Conservation (phyloP, 306 rosid genomes). For the Cyclanthera cordifolia region DNA sequence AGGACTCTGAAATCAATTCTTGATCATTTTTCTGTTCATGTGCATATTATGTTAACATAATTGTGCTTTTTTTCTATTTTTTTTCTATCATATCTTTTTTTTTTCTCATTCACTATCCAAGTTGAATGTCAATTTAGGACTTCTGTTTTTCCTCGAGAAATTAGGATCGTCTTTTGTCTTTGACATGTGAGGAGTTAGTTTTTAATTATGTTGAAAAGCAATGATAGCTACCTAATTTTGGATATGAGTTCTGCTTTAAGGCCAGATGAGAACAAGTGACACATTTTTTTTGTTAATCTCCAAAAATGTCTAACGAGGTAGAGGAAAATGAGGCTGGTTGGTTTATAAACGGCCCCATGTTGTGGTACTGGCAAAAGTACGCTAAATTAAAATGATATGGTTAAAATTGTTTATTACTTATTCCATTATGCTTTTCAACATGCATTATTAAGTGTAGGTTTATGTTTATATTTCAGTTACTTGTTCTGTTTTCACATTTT, state of each 20-base stretch:
- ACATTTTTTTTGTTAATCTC: background rate
- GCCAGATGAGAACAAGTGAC: background rate
- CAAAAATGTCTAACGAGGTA: background rate
- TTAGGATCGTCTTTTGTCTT: background rate
- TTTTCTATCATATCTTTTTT: background rate
- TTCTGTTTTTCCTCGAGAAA: background rate
- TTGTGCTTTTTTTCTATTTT: background rate
- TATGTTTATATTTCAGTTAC: background rate
- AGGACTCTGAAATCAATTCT: background rate
- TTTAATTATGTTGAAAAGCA: background rate
- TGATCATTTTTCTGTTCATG: background rate
- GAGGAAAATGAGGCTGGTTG: background rate
- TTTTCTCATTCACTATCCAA: background rate
- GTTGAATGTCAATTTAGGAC: background rate
- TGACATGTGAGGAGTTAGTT: background rate
- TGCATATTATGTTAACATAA: background rate
- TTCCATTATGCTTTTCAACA: background rate
- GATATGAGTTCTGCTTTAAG: background rate
- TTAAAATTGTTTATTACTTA: background rate
- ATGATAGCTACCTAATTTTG: background rate
- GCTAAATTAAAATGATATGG: background rate
- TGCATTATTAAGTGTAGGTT: background rate
- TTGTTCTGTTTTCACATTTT: constrained; percentile 18
- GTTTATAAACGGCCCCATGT: background rate
- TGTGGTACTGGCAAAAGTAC: background rate